A percentile compares a stretch with the other conserved stretches of the same genome.
These are phyloP conservation scores for Ceratocystis papillata DNA, from an alignment of 2,329 filamentous ascomycete genomes.

Conservation along the genomic window DNA sequence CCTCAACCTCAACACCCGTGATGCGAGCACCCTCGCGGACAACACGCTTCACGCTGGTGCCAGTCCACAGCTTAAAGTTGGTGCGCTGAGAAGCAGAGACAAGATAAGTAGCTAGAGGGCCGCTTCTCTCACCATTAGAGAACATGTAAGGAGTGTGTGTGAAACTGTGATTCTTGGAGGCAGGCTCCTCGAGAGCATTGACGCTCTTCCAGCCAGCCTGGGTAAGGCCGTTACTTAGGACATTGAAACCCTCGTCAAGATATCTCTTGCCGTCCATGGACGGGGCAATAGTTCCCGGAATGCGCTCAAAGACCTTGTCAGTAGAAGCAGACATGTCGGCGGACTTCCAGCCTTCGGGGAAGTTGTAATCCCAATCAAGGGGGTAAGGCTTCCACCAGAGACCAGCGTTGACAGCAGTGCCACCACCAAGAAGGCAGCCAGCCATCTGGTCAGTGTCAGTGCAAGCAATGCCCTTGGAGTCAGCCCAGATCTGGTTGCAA, in stretches of 20 bases:
- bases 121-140: slow-evolving; percentile 52
- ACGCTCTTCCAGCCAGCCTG: slow-evolving; percentile 49
- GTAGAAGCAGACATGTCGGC: slow-evolving; percentile 50
- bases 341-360: slow-evolving; percentile 60
- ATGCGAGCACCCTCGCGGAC: slow-evolving; percentile 50
- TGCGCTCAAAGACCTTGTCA: slow-evolving; percentile 54
- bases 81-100: slow-evolving; percentile 46
- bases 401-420: slow-evolving; percentile 55
- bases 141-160: slow-evolving; percentile 59
- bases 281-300: slow-evolving; percentile 56
- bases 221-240: slow-evolving; percentile 49
- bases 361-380: slow-evolving; percentile 60
- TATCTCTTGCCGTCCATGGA: slow-evolving; percentile 57
- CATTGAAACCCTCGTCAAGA: slow-evolving; percentile 54
- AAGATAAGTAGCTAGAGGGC: slow-evolving; percentile 61
- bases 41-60: slow-evolving; percentile 57
- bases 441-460: slow-evolving; percentile 62
- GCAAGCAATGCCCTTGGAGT: slow-evolving; percentile 54
- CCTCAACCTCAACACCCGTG: slow-evolving; percentile 58
- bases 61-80: slow-evolving; percentile 58
- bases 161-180: slow-evolving; percentile 55
- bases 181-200: slow-evolving; percentile 48
- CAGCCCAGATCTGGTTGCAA: slow-evolving; percentile 58
- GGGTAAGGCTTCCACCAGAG: slow-evolving; percentile 58
- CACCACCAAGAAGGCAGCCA: slow-evolving; percentile 59